Evolutionary conservation across 108 stramenopile species (phyloP), one percentile per base, ranked within the genome.

Genomic region (Skeletonema grethae): DNA sequence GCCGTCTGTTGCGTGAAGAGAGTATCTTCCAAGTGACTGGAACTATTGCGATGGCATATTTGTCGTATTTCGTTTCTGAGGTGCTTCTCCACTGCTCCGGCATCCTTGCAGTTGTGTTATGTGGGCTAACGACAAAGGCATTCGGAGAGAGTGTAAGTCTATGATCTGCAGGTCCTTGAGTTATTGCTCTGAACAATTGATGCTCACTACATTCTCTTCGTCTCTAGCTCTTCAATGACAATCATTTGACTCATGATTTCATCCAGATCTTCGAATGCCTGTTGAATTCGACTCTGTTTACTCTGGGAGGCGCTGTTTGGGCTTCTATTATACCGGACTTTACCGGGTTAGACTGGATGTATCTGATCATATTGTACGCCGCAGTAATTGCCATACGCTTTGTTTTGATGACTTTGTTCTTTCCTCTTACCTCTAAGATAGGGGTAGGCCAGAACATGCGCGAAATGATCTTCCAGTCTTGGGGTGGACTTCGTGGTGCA

Each of bases 241-340:
- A 67, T 11, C 69, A 84, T 12, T 56, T 92, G 34, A 79, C 96
- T 82, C 82, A 90, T 65, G 82, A 86, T 24, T 91, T 96, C 71
- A 90, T 94, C 90, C 62, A 68, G 0, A 30, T 97, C 5, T 41
- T 94, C 39, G 95, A 90, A 55, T 90, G 95, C 67, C 55, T 96
- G 38, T 75, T 94, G 29, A 97, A 97, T 73, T 97, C 98, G 9
- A 59, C 93, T 7, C 78, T 98, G 11, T 99, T 98, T 72, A 81
- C 93, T 22, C 69, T 99, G 20, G 95, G 95, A 34, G 97, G 97
- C 20, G 43, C 88, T 29, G 87, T 96, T 12, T 92, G 90, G 86
- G 95, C 90, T 41, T 58, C 67, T n/a, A 71, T 87, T 41, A 69
- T 90, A 57, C 61, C 70, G 22, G 25, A 29, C 31, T 90, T 91